Conservation (phyloP, 2,329 filamentous ascomycete species). For the Penicillium freii region DNA sequence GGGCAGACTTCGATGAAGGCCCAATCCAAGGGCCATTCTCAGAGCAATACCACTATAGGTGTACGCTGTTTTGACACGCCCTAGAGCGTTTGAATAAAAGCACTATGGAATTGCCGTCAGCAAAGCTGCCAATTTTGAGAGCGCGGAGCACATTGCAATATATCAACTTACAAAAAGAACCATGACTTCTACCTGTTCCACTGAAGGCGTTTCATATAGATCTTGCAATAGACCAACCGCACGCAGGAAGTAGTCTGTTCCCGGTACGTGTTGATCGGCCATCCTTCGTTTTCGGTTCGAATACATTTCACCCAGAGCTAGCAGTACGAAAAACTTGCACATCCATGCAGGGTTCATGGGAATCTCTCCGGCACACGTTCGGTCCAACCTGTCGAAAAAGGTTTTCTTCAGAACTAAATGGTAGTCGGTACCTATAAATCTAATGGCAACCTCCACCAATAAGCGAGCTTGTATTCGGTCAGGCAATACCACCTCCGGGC, state of each 20-base stretch:
- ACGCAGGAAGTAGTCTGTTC: neutral
- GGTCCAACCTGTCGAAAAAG: neutral
- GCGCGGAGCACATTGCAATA: neutral
- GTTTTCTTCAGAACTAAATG: neutral
- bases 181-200: neutral
- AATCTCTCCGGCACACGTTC: neutral
- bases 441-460: neutral
- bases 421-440: neutral
- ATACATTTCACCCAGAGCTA: neutral
- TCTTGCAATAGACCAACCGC: neutral
- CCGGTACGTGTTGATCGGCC: neutral
- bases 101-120: constrained; percentile 5
- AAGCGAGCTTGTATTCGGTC: neutral
- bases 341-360: neutral
- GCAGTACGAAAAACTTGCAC: neutral
- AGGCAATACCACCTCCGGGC: neutral
- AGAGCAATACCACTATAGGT: constrained; percentile 26
- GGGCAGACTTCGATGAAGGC: constrained; percentile 24
- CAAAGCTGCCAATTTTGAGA: neutral
- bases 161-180: neutral
- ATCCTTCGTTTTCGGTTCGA: neutral
- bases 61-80: constrained; percentile 20
- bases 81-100: constrained; percentile 26
- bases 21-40: constrained; percentile 35
- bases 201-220: neutral